Percentiles rank a stretch among this genome's conserved stretches.
Conservation (phyloP, 176 grass and related monocot species). For the Zea luxurians region DNA sequence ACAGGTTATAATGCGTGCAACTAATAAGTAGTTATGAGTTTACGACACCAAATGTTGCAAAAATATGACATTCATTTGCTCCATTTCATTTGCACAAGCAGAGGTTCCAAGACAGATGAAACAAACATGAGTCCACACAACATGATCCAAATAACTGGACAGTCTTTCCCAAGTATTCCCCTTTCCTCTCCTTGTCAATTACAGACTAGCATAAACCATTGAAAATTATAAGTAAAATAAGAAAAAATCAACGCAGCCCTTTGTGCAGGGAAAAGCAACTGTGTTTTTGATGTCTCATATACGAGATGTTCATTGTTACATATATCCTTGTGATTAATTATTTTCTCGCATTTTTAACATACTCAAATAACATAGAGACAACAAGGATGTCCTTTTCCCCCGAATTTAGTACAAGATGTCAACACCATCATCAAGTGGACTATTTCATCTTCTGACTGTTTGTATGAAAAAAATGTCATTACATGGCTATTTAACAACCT, state of each 20-base stretch:
- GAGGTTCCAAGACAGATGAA: slow-evolving; percentile 16
- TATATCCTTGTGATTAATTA: slow-evolving; percentile 18
- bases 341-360: slow-evolving; percentile 14
- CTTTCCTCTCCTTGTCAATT: slow-evolving; percentile 71
- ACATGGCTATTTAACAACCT: not conserved
- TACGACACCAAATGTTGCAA: too few species aligned
- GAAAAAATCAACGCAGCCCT: slow-evolving; percentile 27
- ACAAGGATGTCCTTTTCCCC: slow-evolving; percentile 28
- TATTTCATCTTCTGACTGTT: slow-evolving; percentile 24
- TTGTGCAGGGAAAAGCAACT: slow-evolving; percentile 36
- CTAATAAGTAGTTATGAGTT: too few species aligned
- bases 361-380: slow-evolving; percentile 34
- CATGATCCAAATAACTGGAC: slow-evolving; percentile 52
- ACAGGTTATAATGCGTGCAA: too few species aligned
- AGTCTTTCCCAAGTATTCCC: slow-evolving; percentile 74
- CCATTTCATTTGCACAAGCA: too few species aligned
- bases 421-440: slow-evolving; percentile 19
- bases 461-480: not conserved
- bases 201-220: slow-evolving; percentile 55
- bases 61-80: too few species aligned
- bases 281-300: slow-evolving; percentile 10
- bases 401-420: slow-evolving; percentile 18
- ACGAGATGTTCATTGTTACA: not conserved
- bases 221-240: slow-evolving; percentile 20
- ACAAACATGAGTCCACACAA: too few species aligned